Evolutionary conservation across 2,329 filamentous ascomycete species (phyloP).

Genomic region (Claviceps africana): DNA sequence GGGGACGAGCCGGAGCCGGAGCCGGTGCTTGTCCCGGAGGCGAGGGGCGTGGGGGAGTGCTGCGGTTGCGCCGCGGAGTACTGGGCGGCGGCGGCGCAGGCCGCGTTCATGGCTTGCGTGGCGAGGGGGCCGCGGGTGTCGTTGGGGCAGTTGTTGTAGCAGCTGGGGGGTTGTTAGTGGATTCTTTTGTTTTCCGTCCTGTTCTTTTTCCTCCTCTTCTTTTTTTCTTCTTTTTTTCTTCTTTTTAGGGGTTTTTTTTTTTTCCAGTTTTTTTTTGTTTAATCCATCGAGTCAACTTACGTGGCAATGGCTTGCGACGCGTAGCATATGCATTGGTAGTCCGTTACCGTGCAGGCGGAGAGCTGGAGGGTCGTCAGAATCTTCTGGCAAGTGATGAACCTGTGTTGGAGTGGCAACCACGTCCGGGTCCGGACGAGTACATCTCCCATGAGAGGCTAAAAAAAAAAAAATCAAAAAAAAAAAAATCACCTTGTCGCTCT

Average conservation of each 20-base stretch:
- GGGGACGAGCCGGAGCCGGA: not conserved
- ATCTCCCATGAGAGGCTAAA: too few species aligned
- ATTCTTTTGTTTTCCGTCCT: slow-evolving; percentile 8
- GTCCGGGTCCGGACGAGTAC: too few species aligned
- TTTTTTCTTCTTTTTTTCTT: not conserved
- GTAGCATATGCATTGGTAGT: slow-evolving; percentile 34
- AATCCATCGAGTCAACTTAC: too few species aligned
- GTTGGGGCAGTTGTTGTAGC: slow-evolving; percentile 44
- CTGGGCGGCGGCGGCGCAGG: slow-evolving; percentile 32
- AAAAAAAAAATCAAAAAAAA: too few species aligned
- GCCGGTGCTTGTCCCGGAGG: slow-evolving; percentile 5
- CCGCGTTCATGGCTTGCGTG: slow-evolving; percentile 25
- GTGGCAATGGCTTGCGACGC: slow-evolving; percentile 30
- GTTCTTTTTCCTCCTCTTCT: not conserved
- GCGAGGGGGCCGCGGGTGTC: slow-evolving; percentile 24
- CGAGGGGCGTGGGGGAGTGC: not conserved
- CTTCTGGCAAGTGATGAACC: too few species aligned
- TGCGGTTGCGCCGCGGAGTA: slow-evolving; percentile 17
- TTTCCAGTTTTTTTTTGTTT: too few species aligned
- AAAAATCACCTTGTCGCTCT: slow-evolving; percentile 22
- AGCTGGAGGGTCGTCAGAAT: too few species aligned
- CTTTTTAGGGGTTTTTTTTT: too few species aligned
- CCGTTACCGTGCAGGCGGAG: slow-evolving; percentile 21
- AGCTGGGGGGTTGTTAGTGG: slow-evolving; percentile 14
- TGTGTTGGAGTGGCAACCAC: too few species aligned